Conservation (phyloP, 202 grass and related monocot species). For the Setaria viridis region DNA sequence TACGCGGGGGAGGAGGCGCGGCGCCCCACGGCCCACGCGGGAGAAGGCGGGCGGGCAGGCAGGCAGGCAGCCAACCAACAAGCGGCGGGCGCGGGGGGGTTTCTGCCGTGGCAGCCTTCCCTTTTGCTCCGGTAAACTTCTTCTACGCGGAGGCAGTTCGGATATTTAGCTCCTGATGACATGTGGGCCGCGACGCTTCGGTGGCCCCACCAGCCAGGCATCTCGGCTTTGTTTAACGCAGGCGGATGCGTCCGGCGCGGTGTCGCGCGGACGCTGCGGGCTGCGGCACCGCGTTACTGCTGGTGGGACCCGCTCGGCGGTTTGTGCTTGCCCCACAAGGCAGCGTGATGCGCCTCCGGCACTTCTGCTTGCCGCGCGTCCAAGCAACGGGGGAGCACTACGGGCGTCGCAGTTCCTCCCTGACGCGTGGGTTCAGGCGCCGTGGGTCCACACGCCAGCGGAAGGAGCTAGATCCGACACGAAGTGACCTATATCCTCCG, state of each 20-base stretch:
- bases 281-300: not conserved
- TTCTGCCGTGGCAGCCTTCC: slow-evolving; percentile 21
- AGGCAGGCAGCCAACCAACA: slow-evolving; percentile 15
- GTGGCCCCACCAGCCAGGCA: not conserved
- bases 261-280: not conserved
- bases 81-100: slow-evolving; percentile 31
- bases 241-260: slow-evolving; percentile 35
- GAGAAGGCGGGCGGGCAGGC: not conserved
- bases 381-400: slow-evolving; percentile 21
- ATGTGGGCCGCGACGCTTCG: not conserved
- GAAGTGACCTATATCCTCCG: not conserved
- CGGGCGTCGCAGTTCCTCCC: no score
- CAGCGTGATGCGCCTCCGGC: slow-evolving; percentile 10
- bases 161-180: not conserved
- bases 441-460: not conserved
- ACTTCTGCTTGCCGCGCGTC: slow-evolving; percentile 32
- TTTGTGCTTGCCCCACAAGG: slow-evolving; percentile 33
- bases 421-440: not conserved
- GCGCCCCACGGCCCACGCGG: slow-evolving; percentile 18
- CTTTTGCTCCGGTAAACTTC: slow-evolving; percentile 13
- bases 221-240: not conserved
- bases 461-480: accelerated
- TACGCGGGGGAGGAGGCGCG: slow-evolving; percentile 13
- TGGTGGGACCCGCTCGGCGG: not conserved
- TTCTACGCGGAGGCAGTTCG: not conserved